These are phyloP conservation scores for Fusarium virguliforme DNA, from an alignment of 2,329 filamentous ascomycete species.

Conservation along the genomic window DNA sequence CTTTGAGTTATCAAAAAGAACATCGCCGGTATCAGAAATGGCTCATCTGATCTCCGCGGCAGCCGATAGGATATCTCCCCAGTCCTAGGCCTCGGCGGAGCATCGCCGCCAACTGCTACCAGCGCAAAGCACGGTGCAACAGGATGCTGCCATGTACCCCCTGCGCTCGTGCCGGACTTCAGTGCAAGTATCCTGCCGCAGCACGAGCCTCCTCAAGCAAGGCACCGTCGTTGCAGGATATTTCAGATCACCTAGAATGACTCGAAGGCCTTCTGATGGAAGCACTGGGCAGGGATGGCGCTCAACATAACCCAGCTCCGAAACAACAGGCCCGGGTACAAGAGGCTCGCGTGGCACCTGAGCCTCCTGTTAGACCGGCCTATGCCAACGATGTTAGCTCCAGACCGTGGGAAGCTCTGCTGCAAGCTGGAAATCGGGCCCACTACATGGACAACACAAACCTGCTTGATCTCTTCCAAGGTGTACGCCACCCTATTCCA, in stretches of 20 bases:
- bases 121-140: constrained; percentile 25
- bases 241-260: constrained; percentile 21
- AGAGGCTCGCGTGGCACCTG: not conserved
- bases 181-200: not conserved
- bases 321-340: not conserved
- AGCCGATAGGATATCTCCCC: too few relatives aligned
- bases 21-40: not conserved
- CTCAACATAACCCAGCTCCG: not conserved
- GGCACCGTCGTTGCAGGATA: constrained; percentile 18
- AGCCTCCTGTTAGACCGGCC: too few relatives aligned
- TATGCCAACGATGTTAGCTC: not conserved
- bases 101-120: constrained; percentile 20
- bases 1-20: not conserved
- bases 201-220: constrained; percentile 11
- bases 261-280: constrained; percentile 20
- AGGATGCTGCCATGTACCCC: constrained; percentile 21
- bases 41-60: too few relatives aligned
- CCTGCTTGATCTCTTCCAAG: constrained; percentile 28
- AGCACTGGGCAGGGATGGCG: not conserved
- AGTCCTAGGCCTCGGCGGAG: constrained; percentile 2
- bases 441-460: constrained; percentile 31
- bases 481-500: constrained; percentile 10
- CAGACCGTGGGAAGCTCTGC: constrained; percentile 23
- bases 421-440: constrained; percentile 23
- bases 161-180: constrained; percentile 18